Percentiles rank a stretch among this genome's conserved stretches.
These are phyloP conservation scores for Vinca minor DNA, from an alignment of 257 asterid genomes.

Conservation along the genomic window DNA sequence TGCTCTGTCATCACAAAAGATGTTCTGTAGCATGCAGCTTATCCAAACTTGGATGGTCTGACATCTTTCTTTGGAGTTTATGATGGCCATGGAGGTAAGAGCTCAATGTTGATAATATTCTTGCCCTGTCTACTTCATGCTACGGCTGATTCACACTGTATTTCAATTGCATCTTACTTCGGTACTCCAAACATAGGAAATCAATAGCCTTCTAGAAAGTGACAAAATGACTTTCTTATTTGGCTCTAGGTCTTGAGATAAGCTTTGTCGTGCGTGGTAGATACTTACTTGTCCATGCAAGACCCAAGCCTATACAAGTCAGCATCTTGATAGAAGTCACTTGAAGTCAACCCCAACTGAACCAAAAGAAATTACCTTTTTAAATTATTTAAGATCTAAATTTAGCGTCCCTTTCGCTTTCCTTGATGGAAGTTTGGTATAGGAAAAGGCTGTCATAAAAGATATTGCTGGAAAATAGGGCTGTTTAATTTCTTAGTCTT, in stretches of 20 bases:
- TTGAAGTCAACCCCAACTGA: neutral
- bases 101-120: neutral
- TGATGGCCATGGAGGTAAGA: conserved; percentile 99
- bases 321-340: too few relatives aligned
- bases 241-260: neutral
- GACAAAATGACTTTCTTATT: neutral
- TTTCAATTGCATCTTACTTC: neutral
- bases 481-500: neutral
- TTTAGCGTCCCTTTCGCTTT: neutral
- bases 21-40: conserved; percentile 81
- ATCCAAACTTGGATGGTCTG: conserved; percentile 58
- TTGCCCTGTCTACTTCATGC: neutral
- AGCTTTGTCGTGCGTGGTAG: neutral
- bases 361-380: too few relatives aligned
- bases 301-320: too few relatives aligned
- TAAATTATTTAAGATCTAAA: too few relatives aligned
- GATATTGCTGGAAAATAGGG: neutral
- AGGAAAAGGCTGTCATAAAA: neutral
- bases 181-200: too few relatives aligned
- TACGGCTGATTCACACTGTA: neutral
- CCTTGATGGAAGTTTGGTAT: neutral
- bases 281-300: neutral
- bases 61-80: conserved; percentile 94
- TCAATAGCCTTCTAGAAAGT: too few relatives aligned
- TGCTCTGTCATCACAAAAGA: conserved; percentile 25